These are phyloP conservation scores for Penicillium samsonianum DNA, from an alignment of 495 filamentous ascomycete genomes.

Conservation along the genomic window DNA sequence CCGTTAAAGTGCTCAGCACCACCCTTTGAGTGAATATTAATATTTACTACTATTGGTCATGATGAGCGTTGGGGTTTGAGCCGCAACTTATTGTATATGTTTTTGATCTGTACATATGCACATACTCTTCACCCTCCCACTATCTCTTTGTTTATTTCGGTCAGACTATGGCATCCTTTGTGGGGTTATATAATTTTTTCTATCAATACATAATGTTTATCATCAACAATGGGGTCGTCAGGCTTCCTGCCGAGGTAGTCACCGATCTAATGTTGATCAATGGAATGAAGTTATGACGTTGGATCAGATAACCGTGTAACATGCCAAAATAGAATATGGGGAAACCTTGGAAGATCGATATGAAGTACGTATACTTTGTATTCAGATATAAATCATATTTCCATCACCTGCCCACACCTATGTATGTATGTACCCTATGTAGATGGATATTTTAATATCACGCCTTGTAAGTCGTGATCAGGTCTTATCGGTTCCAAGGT, in stretches of 20 bases:
- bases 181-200: neutral
- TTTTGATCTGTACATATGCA: neutral
- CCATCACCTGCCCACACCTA: neutral
- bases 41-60: conserved; percentile 6
- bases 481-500: conserved; percentile 1
- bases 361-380: neutral
- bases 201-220: neutral
- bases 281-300: conserved; percentile 4
- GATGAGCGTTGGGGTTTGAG: neutral
- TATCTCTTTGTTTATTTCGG: neutral
- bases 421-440: neutral
- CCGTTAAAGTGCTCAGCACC: conserved; percentile 13
- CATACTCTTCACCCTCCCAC: neutral
- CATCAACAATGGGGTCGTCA: neutral
- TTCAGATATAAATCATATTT: neutral
- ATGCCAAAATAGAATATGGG: neutral
- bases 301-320: conserved; percentile 6
- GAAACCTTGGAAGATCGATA: neutral
- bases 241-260: no score
- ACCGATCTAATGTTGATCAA: no score
- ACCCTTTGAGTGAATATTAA: neutral
- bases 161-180: neutral
- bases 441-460: neutral
- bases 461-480: conserved; percentile 1
- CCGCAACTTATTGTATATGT: neutral